phyloP scores from a whole-genome alignment of 2,329 filamentous ascomycete genomes.

The Pseudofabraea citricarpa region DNA sequence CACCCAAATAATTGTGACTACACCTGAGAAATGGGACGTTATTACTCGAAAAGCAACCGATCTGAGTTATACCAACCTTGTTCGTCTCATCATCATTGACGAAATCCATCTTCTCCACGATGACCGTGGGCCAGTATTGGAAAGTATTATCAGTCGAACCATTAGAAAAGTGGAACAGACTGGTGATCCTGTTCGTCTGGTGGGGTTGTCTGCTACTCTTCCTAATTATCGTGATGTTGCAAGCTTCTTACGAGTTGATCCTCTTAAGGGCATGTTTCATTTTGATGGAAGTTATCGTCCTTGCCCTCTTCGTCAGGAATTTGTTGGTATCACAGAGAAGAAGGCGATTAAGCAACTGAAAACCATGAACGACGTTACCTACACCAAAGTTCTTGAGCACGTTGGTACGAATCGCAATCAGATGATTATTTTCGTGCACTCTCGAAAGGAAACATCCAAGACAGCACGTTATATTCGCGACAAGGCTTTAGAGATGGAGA shows the following conservation, averaged over 20 bases:
- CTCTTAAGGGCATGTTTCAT: constrained; percentile 83
- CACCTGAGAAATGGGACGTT: constrained; percentile 98
- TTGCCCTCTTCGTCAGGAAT: constrained; percentile 93
- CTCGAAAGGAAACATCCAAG: constrained; percentile 95
- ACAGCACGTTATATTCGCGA: constrained; percentile 94
- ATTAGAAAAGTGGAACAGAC: constrained; percentile 93
- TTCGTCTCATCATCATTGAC: constrained; percentile 92
- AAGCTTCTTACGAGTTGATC: constrained; percentile 88
- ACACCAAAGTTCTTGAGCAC: constrained; percentile 95
- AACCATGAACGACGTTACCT: constrained; percentile 99
- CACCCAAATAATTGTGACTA: constrained; percentile 97
- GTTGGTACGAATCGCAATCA: constrained; percentile 91
- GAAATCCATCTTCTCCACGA: constrained; percentile 98
- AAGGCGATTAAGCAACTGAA: constrained; percentile 99
- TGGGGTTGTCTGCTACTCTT: constrained; percentile 90
- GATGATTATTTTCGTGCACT: constrained; percentile 99
- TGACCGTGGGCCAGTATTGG: constrained; percentile 90
- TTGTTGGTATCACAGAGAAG: constrained; percentile 94
- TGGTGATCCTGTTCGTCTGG: constrained; percentile 83
- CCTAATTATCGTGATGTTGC: constrained; percentile 97
- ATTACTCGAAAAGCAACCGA: constrained; percentile 98
- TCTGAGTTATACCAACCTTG: constrained; percentile 94
- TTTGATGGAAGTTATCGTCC: constrained; percentile 93
- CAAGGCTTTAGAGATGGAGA: constrained; percentile 94
- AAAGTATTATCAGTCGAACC: constrained; percentile 93